Evolutionary conservation across 2,329 filamentous ascomycete species (phyloP), one percentile per base, ranked within the genome.

Genomic region (Neospermospora avenae): DNA sequence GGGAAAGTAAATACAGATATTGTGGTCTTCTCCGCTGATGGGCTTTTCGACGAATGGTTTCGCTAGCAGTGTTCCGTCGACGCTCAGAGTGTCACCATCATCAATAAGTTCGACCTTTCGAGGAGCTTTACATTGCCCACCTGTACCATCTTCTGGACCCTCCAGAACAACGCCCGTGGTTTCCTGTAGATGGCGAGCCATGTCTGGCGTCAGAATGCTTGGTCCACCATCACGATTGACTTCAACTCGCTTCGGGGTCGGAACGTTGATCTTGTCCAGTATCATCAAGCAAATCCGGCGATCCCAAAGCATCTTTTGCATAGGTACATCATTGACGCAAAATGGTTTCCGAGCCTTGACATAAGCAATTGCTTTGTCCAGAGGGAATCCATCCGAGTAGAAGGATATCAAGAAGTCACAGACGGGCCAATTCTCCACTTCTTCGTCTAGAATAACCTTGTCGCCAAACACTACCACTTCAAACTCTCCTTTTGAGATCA

Each of bases 41-140:
- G 95, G 95, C 74, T 99, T 99, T 73, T 99, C 95, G 39, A 99
- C 95, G 71, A 99, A 99, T 0, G 95, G 95, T 72, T 99, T 99
- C 68, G 83, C 88, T 48, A 99, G 81, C 3, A 86, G 75, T 42
- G 84, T 81, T 11, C 93, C 95, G 72, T 99, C 93, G 10, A 99
- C 93, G 44, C 88, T 85, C 57, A 99, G 81, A 4, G 89, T 88
- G 72, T 99, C 93, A 28, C 90, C 90, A 67, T 96, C 88, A 64
- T 98, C 93, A n/a, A 95, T 81, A 65, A 99, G 80, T 70, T 95
- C 88, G 5, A 99, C 88, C 63, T 84, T 87, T 56, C 84, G 79
- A 2, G 88, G 87, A 16, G 72, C 64, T 18, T 70, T 71, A 18
- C 77, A 70, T 57, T 76, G 67, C 61, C 85, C 81, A 60, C 85